These are phyloP conservation scores for Solanum paucissectum DNA, from an alignment of 257 asterid species.

Conservation along the genomic window DNA sequence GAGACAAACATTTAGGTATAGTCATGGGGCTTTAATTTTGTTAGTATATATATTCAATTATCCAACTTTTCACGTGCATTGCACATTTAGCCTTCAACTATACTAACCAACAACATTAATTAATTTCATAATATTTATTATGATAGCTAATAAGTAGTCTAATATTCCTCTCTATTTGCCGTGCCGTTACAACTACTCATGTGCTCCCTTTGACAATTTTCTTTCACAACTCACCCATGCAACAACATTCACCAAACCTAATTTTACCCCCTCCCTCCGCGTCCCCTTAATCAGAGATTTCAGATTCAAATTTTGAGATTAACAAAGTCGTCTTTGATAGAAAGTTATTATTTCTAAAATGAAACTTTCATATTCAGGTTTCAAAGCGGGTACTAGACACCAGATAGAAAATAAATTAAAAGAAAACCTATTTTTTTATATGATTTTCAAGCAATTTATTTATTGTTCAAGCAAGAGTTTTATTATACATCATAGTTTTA, in stretches of 20 bases:
- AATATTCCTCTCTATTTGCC: slow-evolving; percentile 24
- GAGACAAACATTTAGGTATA: background rate
- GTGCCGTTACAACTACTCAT: slow-evolving; percentile 75
- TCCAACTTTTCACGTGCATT: slow-evolving; percentile 45
- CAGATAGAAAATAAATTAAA: background rate
- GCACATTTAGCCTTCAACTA: slow-evolving; percentile 13
- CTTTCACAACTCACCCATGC: background rate
- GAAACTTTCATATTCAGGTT: background rate
- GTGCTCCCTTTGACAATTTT: slow-evolving; percentile 1
- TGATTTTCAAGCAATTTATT: background rate
- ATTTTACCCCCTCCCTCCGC: background rate
- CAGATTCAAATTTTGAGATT: background rate
- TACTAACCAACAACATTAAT: slow-evolving; percentile 15
- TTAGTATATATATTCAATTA: background rate
- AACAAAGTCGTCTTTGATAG: accelerated
- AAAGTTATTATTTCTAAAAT: background rate
- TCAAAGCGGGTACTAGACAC: background rate
- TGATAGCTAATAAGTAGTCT: slow-evolving; percentile 7
- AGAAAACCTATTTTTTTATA: background rate
- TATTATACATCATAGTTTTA: background rate
- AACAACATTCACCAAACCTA: background rate
- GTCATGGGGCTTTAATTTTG: background rate
- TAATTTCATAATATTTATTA: slow-evolving; percentile 10
- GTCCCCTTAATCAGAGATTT: background rate
- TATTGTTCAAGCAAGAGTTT: background rate